Percentiles rank a stretch among this genome's conserved stretches.
Evolutionary conservation across 257 asterid genomes (phyloP).

Genomic region (Solanum etuberosum): DNA sequence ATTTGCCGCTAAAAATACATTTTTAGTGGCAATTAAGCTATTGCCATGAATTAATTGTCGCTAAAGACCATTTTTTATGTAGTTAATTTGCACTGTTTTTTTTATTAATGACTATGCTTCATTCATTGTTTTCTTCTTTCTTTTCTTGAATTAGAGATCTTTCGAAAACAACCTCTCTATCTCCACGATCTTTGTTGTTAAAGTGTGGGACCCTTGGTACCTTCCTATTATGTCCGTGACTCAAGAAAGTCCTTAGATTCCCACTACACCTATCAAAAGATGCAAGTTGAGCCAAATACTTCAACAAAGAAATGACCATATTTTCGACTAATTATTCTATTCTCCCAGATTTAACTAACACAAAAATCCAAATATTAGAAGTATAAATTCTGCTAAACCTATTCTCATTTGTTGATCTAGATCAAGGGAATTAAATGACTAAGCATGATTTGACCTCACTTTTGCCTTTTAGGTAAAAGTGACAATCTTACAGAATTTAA

Average conservation of each 20-base stretch:
- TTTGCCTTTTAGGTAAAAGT: neutral
- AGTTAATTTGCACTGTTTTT: no score
- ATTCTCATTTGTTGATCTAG: neutral
- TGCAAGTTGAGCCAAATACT: neutral
- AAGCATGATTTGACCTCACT: neutral
- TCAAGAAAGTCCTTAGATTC: neutral
- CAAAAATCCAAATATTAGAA: neutral
- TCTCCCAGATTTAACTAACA: neutral
- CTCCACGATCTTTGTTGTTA: no score
- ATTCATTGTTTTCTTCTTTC: neutral
- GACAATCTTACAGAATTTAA: neutral
- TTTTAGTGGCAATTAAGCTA: no score
- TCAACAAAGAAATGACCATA: neutral
- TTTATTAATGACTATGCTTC: neutral
- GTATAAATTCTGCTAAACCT: neutral
- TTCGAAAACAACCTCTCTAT: neutral
- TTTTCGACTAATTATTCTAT: neutral
- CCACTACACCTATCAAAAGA: neutral
- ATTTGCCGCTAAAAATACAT: neutral
- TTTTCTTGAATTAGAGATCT: neutral
- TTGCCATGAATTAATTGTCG: neutral
- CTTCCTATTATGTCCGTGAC: slow-evolving; percentile 8
- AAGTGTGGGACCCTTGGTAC: slow-evolving; percentile 1
- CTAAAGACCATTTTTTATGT: no score
- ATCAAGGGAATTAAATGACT: neutral